phyloP scores from a whole-genome alignment of 306 rosid species.

The Senna siamea region DNA sequence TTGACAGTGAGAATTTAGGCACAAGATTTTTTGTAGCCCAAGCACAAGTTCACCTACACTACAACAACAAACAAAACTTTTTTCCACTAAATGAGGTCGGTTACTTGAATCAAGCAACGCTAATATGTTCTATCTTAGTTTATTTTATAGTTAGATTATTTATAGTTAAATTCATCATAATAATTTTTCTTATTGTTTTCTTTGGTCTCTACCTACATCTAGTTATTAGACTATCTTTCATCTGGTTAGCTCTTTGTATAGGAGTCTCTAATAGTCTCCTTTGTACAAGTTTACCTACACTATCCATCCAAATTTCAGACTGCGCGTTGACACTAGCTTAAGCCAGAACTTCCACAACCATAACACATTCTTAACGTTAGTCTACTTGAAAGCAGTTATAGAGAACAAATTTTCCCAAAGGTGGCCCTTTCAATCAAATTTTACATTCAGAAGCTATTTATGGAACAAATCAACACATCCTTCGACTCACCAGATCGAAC shows the following conservation, averaged over 20 bases:
- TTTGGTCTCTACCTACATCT: no score
- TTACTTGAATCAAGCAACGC: no score
- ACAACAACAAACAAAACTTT: no score
- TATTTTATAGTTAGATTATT: no score
- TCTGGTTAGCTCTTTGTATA: no score
- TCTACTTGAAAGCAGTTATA: neutral
- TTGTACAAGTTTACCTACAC: no score
- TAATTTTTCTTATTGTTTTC: no score
- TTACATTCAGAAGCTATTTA: constrained; percentile 15
- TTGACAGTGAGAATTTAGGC: neutral
- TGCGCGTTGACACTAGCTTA: constrained; percentile 1
- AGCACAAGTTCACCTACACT: constrained; percentile 6
- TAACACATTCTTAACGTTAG: neutral
- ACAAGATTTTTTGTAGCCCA: neutral
- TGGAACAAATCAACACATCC: neutral
- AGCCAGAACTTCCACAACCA: neutral
- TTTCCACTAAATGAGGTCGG: no score
- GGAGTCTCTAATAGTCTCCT: no score
- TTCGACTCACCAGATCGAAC: constrained; percentile 89
- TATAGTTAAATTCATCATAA: no score
- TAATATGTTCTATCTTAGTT: no score
- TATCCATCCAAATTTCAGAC: constrained; percentile 9
- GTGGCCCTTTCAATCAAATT: neutral
- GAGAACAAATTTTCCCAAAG: constrained; percentile 7
- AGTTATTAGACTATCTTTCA: no score